These are phyloP conservation scores for Leccinum variicolor DNA, from an alignment of 768 basidiomycete genomes.

Conservation along the genomic window DNA sequence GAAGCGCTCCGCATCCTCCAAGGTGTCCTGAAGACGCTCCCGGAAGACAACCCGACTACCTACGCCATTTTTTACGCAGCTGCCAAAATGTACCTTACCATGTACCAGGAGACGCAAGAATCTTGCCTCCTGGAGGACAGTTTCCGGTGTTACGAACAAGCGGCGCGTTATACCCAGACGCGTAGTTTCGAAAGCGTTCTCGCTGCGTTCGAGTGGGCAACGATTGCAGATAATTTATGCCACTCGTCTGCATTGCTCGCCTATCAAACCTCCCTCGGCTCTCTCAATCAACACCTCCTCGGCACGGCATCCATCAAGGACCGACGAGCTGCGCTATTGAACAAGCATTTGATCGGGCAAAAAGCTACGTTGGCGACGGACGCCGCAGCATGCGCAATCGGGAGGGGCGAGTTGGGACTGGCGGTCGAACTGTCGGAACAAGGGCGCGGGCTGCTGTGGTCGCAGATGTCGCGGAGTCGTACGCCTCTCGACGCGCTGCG, in stretches of 20 bases:
- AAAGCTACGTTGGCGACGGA: conserved; percentile 17
- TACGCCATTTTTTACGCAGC: background rate
- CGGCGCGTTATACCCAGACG: conserved; percentile 4
- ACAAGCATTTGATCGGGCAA: background rate
- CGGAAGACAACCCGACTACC: conserved; percentile 3
- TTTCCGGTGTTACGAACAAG: conserved; percentile 13
- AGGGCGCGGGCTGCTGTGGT: conserved; percentile 30
- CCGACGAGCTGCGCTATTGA: conserved; percentile 12
- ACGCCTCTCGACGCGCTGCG: conserved; percentile 26
- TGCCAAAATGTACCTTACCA: background rate
- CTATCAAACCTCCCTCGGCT: conserved; percentile 16
- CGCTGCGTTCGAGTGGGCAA: conserved; percentile 15
- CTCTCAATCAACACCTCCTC: conserved; percentile 19
- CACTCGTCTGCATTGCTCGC: conserved; percentile 23
- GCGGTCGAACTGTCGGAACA: conserved; percentile 37
- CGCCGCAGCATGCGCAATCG: conserved; percentile 27
- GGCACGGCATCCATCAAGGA: conserved; percentile 14
- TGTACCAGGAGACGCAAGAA: background rate
- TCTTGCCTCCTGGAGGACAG: conserved; percentile 8
- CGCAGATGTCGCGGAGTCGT: conserved; percentile 25
- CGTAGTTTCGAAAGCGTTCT: conserved; percentile 6
- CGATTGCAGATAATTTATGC: background rate
- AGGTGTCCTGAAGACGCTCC: background rate
- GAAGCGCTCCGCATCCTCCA: background rate
- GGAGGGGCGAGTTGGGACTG: conserved; percentile 11